Conservation (phyloP, 1,284 basidiomycete genomes). For the Cryptococcus hybrid region DNA sequence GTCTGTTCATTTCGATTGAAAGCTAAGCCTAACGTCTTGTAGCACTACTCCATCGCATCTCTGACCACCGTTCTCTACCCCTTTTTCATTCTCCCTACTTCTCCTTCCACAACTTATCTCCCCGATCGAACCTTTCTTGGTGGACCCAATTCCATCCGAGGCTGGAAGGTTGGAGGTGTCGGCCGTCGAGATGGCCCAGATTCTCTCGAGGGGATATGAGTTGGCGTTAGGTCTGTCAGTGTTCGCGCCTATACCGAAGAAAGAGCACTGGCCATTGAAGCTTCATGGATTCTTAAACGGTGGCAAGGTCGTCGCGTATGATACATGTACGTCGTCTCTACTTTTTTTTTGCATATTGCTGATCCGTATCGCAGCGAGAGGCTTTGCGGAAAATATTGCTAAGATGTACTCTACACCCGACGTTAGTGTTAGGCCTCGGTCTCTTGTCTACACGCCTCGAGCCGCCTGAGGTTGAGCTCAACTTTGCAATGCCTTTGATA, state of each 20-base stretch:
- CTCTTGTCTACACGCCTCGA: conserved; percentile 72
- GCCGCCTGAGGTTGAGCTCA: conserved; percentile 66
- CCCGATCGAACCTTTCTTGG: conserved; percentile 88
- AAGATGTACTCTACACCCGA: conserved; percentile 49
- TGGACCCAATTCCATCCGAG: conserved; percentile 84
- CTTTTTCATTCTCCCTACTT: conserved; percentile 16
- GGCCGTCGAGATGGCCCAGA: conserved; percentile 76
- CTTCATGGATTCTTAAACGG: conserved; percentile 81
- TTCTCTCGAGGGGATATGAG: conserved; percentile 82
- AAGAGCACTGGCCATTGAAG: conserved; percentile 85
- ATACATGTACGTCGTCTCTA: conserved; percentile 55
- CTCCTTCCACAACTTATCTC: conserved; percentile 53
- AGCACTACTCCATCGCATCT: conserved; percentile 51
- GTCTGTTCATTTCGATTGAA: conserved; percentile 55
- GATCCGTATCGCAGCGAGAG: conserved; percentile 33
- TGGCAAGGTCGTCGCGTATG: conserved; percentile 70
- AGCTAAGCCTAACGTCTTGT: conserved; percentile 67
- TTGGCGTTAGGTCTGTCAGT: conserved; percentile 80
- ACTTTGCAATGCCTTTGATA: conserved; percentile 85
- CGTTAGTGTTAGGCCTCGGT: conserved; percentile 79
- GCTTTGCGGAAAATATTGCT: conserved; percentile 39
- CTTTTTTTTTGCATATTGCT: too few species aligned
- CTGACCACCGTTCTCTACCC: conserved; percentile 45
- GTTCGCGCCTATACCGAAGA: conserved; percentile 73
- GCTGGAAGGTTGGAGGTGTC: conserved; percentile 80